A percentile compares a stretch with the other conserved stretches of the same genome.
These are phyloP conservation scores for Fusarium mangiferae DNA, from an alignment of 2,329 filamentous ascomycete species.

Conservation along the genomic window DNA sequence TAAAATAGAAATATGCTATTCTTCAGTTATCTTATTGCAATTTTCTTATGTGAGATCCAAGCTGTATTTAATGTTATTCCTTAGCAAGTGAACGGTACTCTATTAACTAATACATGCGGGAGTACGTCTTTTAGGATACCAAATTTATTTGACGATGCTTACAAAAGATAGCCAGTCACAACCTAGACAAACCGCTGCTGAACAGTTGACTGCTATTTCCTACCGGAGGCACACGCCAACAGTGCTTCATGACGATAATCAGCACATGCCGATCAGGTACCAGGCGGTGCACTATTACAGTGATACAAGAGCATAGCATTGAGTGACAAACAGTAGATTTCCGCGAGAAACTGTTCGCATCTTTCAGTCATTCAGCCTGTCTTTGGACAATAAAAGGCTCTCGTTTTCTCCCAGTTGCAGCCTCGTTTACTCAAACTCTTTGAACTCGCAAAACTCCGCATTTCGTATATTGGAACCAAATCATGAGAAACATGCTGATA, in stretches of 20 bases:
- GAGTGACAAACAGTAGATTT: not conserved
- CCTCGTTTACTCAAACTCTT: not conserved
- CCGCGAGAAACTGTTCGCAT: not conserved
- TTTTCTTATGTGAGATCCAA: too few relatives aligned
- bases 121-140: not conserved
- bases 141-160: not conserved
- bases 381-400: not conserved
- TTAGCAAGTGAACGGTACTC: too few relatives aligned
- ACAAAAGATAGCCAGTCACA: not conserved
- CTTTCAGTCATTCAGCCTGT: not conserved
- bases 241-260: not conserved
- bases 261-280: not conserved
- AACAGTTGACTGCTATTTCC: not conserved
- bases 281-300: too few relatives aligned
- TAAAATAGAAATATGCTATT: too few relatives aligned
- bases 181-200: fast-evolving
- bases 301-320: not conserved
- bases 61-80: too few relatives aligned
- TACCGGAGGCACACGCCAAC: not conserved
- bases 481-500: not conserved
- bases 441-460: too few relatives aligned
- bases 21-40: too few relatives aligned
- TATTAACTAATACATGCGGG: too few relatives aligned
- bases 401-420: not conserved
- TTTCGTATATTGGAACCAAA: not conserved